A percentile compares a stretch with the other conserved stretches of the same genome.
phyloP scores from a whole-genome alignment of 2,329 filamentous ascomycete species.

The Alternaria arborescens region DNA sequence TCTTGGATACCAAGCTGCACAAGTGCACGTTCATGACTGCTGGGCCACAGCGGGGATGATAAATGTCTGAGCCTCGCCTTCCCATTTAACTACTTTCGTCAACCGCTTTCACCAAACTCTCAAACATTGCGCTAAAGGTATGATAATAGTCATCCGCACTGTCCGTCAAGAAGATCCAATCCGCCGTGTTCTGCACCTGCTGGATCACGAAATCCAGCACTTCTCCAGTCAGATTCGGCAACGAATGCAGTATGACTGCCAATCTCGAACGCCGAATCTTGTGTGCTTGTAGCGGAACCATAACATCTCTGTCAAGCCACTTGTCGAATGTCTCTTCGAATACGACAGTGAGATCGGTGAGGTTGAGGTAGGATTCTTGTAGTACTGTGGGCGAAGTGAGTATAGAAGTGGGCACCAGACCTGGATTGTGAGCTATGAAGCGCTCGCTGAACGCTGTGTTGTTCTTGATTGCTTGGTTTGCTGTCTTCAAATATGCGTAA shows the following conservation, averaged over 20 bases:
- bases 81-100: background rate
- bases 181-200: conserved; percentile 40
- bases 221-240: conserved; percentile 35
- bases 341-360: conserved; percentile 44
- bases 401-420: conserved; percentile 26
- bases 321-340: conserved; percentile 46
- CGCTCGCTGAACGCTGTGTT: conserved; percentile 31
- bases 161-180: conserved; percentile 43
- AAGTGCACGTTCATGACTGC: background rate
- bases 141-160: conserved; percentile 42
- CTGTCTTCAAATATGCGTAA: conserved; percentile 35
- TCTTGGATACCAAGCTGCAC: background rate
- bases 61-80: background rate
- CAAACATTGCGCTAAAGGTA: conserved; percentile 37
- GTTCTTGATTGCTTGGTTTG: conserved; percentile 30
- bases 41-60: background rate
- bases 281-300: conserved; percentile 32
- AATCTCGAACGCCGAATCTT: conserved; percentile 32
- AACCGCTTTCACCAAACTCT: conserved; percentile 30
- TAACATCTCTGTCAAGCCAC: conserved; percentile 32
- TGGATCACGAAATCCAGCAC: conserved; percentile 40
- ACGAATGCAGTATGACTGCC: conserved; percentile 38
- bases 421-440: conserved; percentile 45
- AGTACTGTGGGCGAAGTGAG: conserved; percentile 27
- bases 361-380: conserved; percentile 39